Base-by-base conservation (phyloP, 306 rosid genomes). In the Adenanthera pavonina region DNA sequence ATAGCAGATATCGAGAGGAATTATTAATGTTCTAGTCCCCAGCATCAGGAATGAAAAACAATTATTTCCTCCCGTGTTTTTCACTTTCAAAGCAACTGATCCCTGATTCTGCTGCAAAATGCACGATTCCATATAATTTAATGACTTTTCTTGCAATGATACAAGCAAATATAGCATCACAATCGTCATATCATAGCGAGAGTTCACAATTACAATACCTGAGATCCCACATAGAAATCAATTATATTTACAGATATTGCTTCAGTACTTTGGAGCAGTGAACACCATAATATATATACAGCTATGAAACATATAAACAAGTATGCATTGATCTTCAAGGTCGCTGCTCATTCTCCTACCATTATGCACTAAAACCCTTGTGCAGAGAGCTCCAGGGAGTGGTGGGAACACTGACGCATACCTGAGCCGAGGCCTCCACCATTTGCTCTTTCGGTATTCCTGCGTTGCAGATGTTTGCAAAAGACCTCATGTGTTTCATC, bases 401-500 rank as follows among this genome's bases (percentile, higher is more conserved):
- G 16, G 88, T 57, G 49, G 98, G 99, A 77, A 92, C 25, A 65
- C 60, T 84, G 74, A 56, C 52, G 73, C 98, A 96, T 54, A 97
- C 95, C 88, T 96, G 97, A 9, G 97, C 88, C 0, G 97, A 87
- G 43, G 94, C 94, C 85, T 84, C 94, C 2, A 83, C 87, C 98
- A 96, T 91, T 89, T 91, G 91, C 78, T 88, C 89, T 49, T 80
- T 84, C 69, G 53, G 53, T 49, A 89, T 86, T 82, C 97, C 92
- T 11, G 92, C 94, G 33, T 96, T 96, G 91, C 99, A 93, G 76
- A 96, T 79, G 91, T 93, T 96, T 36, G 97, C 98, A 33, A 96
- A 87, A 70, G 99, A 91, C 54, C 98, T 82, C 99, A 93, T 93
- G 77, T 93, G 97, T 68, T 96, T 96, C 98, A 96, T 93, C 61